Base-by-base conservation (phyloP, 805 yeast genomes). In the Candida montana region DNA sequence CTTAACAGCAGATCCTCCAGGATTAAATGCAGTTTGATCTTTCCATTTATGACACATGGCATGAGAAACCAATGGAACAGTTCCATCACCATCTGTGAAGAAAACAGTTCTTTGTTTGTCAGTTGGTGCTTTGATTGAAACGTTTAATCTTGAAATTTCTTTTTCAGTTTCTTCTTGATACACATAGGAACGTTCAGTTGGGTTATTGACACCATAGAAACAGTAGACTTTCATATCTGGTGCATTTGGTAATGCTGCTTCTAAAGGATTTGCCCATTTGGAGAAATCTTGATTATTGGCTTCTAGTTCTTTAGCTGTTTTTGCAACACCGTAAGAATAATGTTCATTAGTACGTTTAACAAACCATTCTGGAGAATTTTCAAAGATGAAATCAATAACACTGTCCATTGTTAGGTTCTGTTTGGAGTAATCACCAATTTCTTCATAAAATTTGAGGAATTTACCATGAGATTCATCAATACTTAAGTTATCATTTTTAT, bases 201-300 rank as follows among this genome's bases (percentile, higher is more conserved):
- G 95, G 50, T 89, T 91, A 7, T 96, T 95, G n/a, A 89, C 88
- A 5, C 99, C 99, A 55, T 93, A 93, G 55, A 93, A 81, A 56
- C 96, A 87, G 62, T 69, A 93, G 9, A 89, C 69, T 50, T 86
- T 84, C 83, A 93, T 68, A 57, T 87, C 87, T 3, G 98, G 98
- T 0, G 99, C 99, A 55, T 84, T 71, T 1, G 99, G 99, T 33
- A 93, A 72, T 4, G 91, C 77, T 0, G 81, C 96, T 59, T 93
- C 98, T 36, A 93, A 67, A 3, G 99, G 99, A 57, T 93, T 93
- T n/a, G 80, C 63, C 99, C 99, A 93, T 59, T 84, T 88, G 37
- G 75, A 69, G 51, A 78, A 90, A 52, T 76, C 74, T n/a, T 77
- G 67, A 46, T 85, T 79, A 57, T 93, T 91, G 2, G 52, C 65